Conservation (phyloP, 179 eudicot species). For the Amaranthus tricolor region DNA sequence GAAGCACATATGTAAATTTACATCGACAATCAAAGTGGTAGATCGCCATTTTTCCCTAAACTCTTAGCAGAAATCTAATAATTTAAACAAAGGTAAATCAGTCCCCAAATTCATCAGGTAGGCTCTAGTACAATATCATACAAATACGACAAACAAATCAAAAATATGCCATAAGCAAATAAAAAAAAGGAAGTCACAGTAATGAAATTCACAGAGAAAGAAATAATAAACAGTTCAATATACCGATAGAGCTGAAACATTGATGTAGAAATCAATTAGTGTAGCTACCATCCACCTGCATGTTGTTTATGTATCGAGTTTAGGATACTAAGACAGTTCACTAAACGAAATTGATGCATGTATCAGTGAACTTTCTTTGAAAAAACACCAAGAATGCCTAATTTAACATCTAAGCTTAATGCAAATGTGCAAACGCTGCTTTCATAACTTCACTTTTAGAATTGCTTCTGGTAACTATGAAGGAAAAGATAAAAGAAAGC, state of each 20-base stretch:
- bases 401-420: neutral
- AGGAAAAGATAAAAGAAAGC: neutral
- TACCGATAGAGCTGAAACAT: slow-evolving; percentile 69
- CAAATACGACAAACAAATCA: too few relatives aligned
- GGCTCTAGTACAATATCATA: too few relatives aligned
- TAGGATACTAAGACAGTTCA: neutral
- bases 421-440: neutral
- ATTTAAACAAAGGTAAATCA: too few relatives aligned
- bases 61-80: too few relatives aligned
- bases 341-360: neutral
- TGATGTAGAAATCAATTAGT: slow-evolving; percentile 73
- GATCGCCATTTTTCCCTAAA: too few relatives aligned
- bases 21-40: too few relatives aligned
- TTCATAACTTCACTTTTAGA: neutral
- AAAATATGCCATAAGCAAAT: too few relatives aligned
- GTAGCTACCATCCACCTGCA: slow-evolving; percentile 81
- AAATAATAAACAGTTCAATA: slow-evolving; percentile 19
- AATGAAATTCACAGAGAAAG: neutral
- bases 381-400: neutral
- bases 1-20: neutral
- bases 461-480: neutral
- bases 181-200: too few relatives aligned
- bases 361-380: neutral
- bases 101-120: too few relatives aligned
- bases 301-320: slow-evolving; percentile 11